Evolutionary conservation across 768 basidiomycete species (phyloP).

Genomic region (Trametes cinnabarina): DNA sequence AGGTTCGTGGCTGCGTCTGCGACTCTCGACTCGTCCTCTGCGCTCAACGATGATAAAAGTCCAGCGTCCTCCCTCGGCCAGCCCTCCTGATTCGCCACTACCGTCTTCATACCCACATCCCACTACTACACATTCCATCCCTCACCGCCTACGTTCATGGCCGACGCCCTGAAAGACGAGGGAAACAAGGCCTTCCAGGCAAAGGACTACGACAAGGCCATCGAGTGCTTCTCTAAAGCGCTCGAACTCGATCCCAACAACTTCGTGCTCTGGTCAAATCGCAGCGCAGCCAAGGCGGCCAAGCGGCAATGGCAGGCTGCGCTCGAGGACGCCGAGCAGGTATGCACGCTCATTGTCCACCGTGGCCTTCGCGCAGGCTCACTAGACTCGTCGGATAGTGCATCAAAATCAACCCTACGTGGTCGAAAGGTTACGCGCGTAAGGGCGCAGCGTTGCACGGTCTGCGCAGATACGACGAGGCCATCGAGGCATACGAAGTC

Average conservation of each 20-base stretch:
- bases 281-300: conserved; percentile 88
- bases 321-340: conserved; percentile 88
- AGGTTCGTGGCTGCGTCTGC: conserved; percentile 1
- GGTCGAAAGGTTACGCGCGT: conserved; percentile 89
- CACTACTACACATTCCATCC: background rate
- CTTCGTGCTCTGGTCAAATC: conserved; percentile 89
- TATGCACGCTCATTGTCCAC: conserved; percentile 34
- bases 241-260: conserved; percentile 81
- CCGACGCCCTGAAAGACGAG: conserved; percentile 73
- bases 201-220: conserved; percentile 88
- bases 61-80: background rate
- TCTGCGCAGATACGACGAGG: conserved; percentile 71
- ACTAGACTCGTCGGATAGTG: conserved; percentile 46
- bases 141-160: conserved; percentile 14
- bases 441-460: conserved; percentile 95
- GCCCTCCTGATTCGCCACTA: background rate
- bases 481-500: conserved; percentile 77
- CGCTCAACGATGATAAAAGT: conserved; percentile 16
- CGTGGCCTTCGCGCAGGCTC: background rate
- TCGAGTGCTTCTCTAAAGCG: conserved; percentile 78
- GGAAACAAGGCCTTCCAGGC: conserved; percentile 96
- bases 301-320: conserved; percentile 76
- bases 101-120: background rate
- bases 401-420: conserved; percentile 71
- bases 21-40: background rate